Conservation (phyloP, 805 yeast species). For the Candida verbasci region DNA sequence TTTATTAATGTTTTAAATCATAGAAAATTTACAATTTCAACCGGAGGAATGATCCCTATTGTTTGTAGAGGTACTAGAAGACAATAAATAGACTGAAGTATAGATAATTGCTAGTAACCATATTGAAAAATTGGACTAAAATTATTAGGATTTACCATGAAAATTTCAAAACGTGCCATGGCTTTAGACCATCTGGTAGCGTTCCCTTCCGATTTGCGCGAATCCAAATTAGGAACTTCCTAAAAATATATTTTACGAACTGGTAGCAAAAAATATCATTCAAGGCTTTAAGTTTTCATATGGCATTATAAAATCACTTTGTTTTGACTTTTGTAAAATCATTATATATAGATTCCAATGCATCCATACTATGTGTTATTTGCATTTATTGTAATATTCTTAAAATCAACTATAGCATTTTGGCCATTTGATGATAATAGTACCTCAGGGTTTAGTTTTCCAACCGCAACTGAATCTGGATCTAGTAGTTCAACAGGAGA, state of each 20-base stretch:
- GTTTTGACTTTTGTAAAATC: no score
- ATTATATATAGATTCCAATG: no score
- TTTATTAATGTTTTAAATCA: constrained; percentile 46
- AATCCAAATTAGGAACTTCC: not conserved
- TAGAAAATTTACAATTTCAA: constrained; percentile 53
- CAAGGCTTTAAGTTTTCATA: no score
- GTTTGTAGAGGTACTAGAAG: constrained; percentile 40
- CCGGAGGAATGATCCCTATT: constrained; percentile 63
- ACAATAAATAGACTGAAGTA: not conserved
- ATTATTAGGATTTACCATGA: no score
- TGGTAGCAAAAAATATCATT: not conserved
- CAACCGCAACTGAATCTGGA: constrained; percentile 2
- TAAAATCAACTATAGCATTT: constrained; percentile 1
- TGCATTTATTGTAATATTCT: not conserved
- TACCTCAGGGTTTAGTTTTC: not conserved
- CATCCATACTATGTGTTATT: not conserved
- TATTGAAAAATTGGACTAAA: no score
- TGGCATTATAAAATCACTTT: no score
- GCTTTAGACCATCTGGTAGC: not conserved
- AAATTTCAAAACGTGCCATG: not conserved
- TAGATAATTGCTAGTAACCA: no score
- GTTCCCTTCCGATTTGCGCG: not conserved
- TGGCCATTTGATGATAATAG: constrained; percentile 10
- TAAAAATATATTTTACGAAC: not conserved
- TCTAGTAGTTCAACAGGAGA: not conserved